Conservation (phyloP, 1,284 basidiomycete genomes). For the Pterulicium gracile region DNA sequence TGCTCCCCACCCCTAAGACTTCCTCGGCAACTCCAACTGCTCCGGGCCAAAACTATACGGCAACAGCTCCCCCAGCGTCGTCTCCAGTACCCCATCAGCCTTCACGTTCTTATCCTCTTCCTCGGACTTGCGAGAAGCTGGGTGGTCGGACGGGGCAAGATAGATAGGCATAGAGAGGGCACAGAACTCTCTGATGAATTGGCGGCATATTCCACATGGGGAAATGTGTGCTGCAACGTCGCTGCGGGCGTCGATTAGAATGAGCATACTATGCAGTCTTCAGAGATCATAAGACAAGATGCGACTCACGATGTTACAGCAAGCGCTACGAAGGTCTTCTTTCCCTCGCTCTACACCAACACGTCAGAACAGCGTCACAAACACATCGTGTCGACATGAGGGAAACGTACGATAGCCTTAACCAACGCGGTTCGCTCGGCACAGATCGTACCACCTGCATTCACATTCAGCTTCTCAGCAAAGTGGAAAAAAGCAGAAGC, state of each 20-base stretch:
- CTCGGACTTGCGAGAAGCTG: constrained; percentile 22
- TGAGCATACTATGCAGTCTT: no score
- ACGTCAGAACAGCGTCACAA: not conserved
- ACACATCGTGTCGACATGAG: not conserved
- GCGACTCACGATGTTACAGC: constrained; percentile 62
- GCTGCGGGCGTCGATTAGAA: constrained; percentile 20
- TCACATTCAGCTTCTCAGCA: constrained; percentile 4
- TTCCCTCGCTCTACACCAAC: constrained; percentile 77
- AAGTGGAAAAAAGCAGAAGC: not conserved
- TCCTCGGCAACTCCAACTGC: constrained; percentile 43
- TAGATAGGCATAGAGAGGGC: constrained; percentile 65
- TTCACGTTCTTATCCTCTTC: constrained; percentile 24
- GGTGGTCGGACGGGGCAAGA: constrained; percentile 66
- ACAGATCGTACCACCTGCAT: constrained; percentile 66
- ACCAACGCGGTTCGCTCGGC: constrained; percentile 84
- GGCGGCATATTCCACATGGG: constrained; percentile 88
- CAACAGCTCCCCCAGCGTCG: constrained; percentile 66
- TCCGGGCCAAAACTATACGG: constrained; percentile 88
- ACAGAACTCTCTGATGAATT: constrained; percentile 87
- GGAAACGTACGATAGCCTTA: constrained; percentile 64
- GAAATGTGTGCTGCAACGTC: constrained; percentile 59
- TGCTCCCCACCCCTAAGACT: no score
- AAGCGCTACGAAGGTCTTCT: constrained; percentile 52
- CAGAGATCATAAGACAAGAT: not conserved
- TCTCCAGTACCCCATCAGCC: constrained; percentile 42